Base-by-base conservation (phyloP, 164 flowering plant genomes). In the Annona cherimola region DNA sequence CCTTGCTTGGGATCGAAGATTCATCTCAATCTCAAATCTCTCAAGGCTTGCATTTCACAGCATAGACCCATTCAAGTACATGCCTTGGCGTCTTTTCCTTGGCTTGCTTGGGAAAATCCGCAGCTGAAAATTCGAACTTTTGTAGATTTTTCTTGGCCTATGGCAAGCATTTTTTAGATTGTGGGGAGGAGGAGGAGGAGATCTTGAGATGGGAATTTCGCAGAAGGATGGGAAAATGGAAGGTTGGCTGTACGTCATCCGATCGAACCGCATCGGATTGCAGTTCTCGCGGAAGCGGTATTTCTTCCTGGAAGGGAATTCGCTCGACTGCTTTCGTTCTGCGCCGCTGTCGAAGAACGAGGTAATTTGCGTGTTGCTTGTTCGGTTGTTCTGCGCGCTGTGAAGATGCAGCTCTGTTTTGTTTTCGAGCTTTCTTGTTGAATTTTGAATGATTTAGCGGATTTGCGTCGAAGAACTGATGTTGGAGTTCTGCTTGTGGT, bases 201-300 rank as follows among this genome's bases (percentile, higher is more conserved):
- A 54, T 50, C 69, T 67, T 76, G 45, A 73, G 60, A 84, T 83
- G 86, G 85, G 76, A 64, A 64, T 74, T 57, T 72, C 83, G 3
- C 75, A 79, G 64, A 80, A 43, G 61, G 86, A 86, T 16, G 85
- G 76, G 54, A 82, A 72, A 76, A 92, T 88, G 92, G 88, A 89
- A 67, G 98, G 98, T 1, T 93, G 98, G 98, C 64, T 93, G 70
- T 85, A 87, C 76, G 75, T 88, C 4, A 84, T 93, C 41, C 88
- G 96, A 5, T 84, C 82, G 4, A 88, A 87, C 73, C 84, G 92
- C 66, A 71, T 93, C 72, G 94, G 96, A 4, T 73, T 86, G 60
- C 96, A 89, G 70, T 87, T 81, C 76, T 88, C 91, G 4, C 84
- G 88, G 65, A 93, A 93, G 70, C 84, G 94, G 2, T 93, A 88